phyloP scores from a whole-genome alignment of 208 protist genomes.

The Leishmania amazonensis region DNA sequence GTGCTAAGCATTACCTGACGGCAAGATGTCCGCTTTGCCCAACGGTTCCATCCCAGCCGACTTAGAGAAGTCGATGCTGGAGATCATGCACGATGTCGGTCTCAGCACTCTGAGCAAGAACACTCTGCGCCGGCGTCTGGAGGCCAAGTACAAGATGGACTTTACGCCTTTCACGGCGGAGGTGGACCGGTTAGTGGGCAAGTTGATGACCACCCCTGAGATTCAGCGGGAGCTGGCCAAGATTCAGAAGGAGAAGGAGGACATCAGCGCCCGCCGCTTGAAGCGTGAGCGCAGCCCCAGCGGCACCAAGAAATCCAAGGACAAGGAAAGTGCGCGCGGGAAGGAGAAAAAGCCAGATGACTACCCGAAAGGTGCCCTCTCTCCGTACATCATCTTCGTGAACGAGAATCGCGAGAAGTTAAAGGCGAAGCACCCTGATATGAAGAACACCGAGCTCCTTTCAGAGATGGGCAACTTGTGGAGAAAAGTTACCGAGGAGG shows the following conservation, averaged over 20 bases:
- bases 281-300: constrained; percentile 47
- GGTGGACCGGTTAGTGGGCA: constrained; percentile 42
- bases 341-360: constrained; percentile 80
- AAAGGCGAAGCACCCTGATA: constrained; percentile 68
- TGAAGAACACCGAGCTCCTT: constrained; percentile 73
- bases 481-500: constrained; percentile 51
- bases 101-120: constrained; percentile 60
- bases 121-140: constrained; percentile 55
- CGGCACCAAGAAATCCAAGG: constrained; percentile 30
- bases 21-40: constrained; percentile 39
- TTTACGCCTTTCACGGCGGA: constrained; percentile 48
- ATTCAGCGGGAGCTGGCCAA: constrained; percentile 74
- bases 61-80: constrained; percentile 58
- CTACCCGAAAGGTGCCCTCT: constrained; percentile 82
- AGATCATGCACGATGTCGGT: constrained; percentile 74
- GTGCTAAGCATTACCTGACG: not conserved
- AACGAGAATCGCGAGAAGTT: constrained; percentile 73
- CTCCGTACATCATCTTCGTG: constrained; percentile 77
- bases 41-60: constrained; percentile 65
- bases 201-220: constrained; percentile 59
- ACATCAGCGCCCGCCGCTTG: constrained; percentile 35
- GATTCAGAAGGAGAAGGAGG: constrained; percentile 51
- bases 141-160: constrained; percentile 79
- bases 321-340: constrained; percentile 43
- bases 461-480: constrained; percentile 71